Evolutionary conservation across 169 alveolate genomes (phyloP), one percentile per base, ranked within the genome.

Genomic region (Perkinsus marinus): DNA sequence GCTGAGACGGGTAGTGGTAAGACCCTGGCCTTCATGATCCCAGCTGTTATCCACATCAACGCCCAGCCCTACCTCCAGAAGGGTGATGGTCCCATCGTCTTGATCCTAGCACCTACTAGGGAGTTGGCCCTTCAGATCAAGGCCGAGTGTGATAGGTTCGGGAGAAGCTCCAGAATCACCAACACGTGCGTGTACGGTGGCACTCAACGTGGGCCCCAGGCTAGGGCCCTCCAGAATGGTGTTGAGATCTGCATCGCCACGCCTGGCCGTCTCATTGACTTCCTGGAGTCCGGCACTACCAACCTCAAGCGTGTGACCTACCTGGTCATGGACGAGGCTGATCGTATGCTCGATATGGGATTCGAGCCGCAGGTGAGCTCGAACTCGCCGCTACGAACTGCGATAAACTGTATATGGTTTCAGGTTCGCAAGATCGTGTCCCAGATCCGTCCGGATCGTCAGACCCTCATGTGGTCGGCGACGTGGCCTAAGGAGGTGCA

Each of bases 281-380:
- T 95, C 90, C 95, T 98, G 90, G 96, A 96, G 91, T 95, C 95
- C 79, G 97, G 98, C 37, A 92, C 92, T 34, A 93, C 97, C 36
- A 96, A 96, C 13, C 94, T 98, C 69, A 95, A 96, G 37, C 96
- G 97, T 47, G 98, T 98, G 91, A 96, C 97, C 91, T 98, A 97
- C 95, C 95, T 98, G 68, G 98, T 98, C 37, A 94, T 98, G 41
- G 99, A 98, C 94, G 99, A 98, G 93, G 99, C 99, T 5, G 99
- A 98, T 94, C 95, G 99, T 93, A 97, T 98, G 98, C 96, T 98
- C 89, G 99, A 98, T 94, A 95, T 98, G 98, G 99, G 99, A n/a
- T 97, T 98, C 94, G 99, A 98, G 93, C 98, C 97, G 30, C 98
- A 97, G 94, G 96, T 96, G 13, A 95, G 95, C 39, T 93, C 92